phyloP scores from a whole-genome alignment of 768 basidiomycete genomes.

The Phylloporus rhodoxanthus region DNA sequence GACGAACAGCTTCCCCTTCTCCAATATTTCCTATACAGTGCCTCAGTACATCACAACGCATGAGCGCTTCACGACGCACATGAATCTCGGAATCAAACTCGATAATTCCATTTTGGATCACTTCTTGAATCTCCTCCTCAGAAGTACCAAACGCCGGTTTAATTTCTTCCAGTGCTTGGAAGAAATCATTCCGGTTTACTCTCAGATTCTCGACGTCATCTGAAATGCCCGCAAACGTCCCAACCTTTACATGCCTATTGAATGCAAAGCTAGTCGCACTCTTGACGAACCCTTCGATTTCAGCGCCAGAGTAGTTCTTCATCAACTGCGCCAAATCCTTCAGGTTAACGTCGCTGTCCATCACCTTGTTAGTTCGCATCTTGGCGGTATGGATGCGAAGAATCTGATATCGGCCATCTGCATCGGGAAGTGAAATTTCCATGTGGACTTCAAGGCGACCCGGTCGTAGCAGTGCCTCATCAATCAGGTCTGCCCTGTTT shows the following conservation, averaged over 20 bases:
- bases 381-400: conserved; percentile 91
- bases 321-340: conserved; percentile 73
- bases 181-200: conserved; percentile 81
- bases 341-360: conserved; percentile 83
- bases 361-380: conserved; percentile 88
- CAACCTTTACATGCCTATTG: conserved; percentile 95
- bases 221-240: conserved; percentile 93
- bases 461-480: conserved; percentile 93
- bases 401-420: conserved; percentile 87
- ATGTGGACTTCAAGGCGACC: conserved; percentile 99
- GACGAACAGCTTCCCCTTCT: conserved; percentile 81
- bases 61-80: conserved; percentile 35
- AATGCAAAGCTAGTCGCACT: conserved; percentile 98
- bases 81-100: conserved; percentile 73
- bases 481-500: conserved; percentile 97
- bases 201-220: conserved; percentile 92
- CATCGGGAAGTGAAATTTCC: conserved; percentile 97
- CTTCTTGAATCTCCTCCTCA: conserved; percentile 89
- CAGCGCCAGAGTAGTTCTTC: conserved; percentile 98
- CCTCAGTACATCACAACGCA: conserved; percentile 4
- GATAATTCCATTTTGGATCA: conserved; percentile 95
- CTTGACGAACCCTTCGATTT: conserved; percentile 93
- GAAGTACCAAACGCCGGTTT: conserved; percentile 97
- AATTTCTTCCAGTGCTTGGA: conserved; percentile 88
- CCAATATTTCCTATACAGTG: conserved; percentile 64